Base-by-base conservation (phyloP, 179 eudicot genomes). In the Pouteria campechiana region DNA sequence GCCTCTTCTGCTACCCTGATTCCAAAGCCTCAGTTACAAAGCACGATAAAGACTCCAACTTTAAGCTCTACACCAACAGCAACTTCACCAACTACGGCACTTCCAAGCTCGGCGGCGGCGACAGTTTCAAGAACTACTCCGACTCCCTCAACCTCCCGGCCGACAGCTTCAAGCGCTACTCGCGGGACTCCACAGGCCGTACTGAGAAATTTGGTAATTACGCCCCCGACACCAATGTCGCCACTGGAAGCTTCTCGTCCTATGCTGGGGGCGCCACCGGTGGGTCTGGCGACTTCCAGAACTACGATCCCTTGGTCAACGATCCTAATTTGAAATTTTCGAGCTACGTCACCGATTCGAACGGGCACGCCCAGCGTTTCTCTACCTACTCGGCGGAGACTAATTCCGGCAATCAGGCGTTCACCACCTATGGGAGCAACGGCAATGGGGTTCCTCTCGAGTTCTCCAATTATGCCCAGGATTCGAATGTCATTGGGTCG, bases 41-140 rank as follows among this genome's bases (percentile, higher is more conserved):
- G 2, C 81, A 75, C 44, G 24, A 38, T 14, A 17, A 41, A 3
- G 74, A 80, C 29, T 65, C 57, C 12, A 52, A 65, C 5, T 86
- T 86, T 50, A 40, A 76, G 2, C 17, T 16, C n/a, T 84, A 89
- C 58, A 41, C 61, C 25, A 72, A 70, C 43, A 61, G 72, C 24
- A 52, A 64, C 50, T 89, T 89, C 61, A 51, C 82, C 40, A 81
- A 69, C 59, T 89, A 89, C 38, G 95, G 89, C 5, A 44, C 67
- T 7, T 67, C 54, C 0, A 60, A 60, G 1, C 50, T 74, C 7
- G 82, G 79, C 1, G 93, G 97, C 1, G 30, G 18, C 5, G 90
- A 78, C 45, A 38, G 33, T 8, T 89, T 89, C 65, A 73, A 70
- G 46, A 73, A 65, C 38, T 89, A 89, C 65, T 75, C 95, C 2